Percentiles rank a stretch among this genome's conserved stretches.
Evolutionary conservation across 2,329 filamentous ascomycete genomes (phyloP).

Genomic region (Cercospora sp.): DNA sequence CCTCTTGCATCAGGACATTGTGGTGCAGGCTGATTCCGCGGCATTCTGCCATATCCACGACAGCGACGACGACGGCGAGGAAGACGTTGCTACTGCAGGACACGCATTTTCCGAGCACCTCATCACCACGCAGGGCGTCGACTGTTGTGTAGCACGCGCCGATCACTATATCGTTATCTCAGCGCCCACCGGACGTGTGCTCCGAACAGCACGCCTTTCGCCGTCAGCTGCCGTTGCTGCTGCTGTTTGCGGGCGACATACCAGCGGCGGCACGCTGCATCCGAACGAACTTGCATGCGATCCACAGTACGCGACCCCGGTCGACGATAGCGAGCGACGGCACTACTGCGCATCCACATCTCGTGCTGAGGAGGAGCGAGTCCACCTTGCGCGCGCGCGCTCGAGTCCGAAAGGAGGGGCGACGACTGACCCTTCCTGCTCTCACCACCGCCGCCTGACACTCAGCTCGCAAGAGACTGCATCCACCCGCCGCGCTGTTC

Average conservation of each 20-base stretch:
- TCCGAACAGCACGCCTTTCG: background rate
- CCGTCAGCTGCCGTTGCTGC: background rate
- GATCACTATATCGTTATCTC: conserved; percentile 7
- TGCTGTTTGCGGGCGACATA: conserved; percentile 1
- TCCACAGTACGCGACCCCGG: background rate
- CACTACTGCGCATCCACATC: background rate
- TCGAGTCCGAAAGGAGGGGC: background rate
- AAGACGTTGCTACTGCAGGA: background rate
- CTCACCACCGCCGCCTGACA: background rate
- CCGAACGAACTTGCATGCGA: conserved; percentile 7
- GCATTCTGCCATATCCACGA: background rate
- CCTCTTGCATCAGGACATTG: background rate
- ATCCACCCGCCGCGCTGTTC: background rate
- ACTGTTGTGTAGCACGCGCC: background rate
- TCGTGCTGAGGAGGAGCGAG: background rate
- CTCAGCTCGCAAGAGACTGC: background rate
- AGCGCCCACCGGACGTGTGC: background rate
- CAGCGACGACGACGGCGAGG: background rate
- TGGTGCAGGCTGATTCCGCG: background rate
- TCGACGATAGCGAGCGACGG: background rate
- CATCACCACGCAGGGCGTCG: background rate
- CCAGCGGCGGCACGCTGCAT: conserved; percentile 5
- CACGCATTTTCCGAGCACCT: background rate
- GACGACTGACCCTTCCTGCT: background rate
- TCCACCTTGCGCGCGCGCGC: background rate